Evolutionary conservation across 768 basidiomycete species (phyloP).

Genomic region (Tubosaeta brunneosetosa): DNA sequence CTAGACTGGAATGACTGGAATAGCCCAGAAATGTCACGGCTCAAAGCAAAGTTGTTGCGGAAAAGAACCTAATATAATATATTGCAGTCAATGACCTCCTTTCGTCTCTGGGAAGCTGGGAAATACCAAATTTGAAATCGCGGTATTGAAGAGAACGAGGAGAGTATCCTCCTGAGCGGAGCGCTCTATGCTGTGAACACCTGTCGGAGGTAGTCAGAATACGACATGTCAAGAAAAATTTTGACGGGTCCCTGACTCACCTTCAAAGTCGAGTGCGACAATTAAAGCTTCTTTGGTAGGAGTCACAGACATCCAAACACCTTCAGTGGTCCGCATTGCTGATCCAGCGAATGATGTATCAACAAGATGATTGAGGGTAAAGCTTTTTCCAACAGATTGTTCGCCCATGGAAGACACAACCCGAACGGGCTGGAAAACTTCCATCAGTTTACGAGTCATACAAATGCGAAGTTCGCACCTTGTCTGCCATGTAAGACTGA

Average conservation of each 20-base stretch:
- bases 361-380: conserved; percentile 52
- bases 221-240: background rate
- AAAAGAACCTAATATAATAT: conserved; percentile 48
- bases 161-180: conserved; percentile 62
- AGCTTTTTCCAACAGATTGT: conserved; percentile 62
- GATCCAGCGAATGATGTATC: conserved; percentile 64
- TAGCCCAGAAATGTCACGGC: conserved; percentile 55
- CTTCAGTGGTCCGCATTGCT: conserved; percentile 61
- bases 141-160: conserved; percentile 61
- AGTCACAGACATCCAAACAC: conserved; percentile 64
- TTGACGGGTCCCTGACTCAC: conserved; percentile 26
- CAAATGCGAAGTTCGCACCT: conserved; percentile 29
- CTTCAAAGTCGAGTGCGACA: conserved; percentile 66
- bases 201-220: conserved; percentile 25
- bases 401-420: conserved; percentile 69
- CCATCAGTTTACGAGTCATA: background rate
- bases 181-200: conserved; percentile 60
- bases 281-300: conserved; percentile 52
- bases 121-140: conserved; percentile 56
- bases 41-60: conserved; percentile 61
- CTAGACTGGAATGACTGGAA: conserved; percentile 61
- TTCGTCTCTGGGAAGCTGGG: background rate
- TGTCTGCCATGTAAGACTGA: conserved; percentile 56
- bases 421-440: conserved; percentile 44
- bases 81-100: conserved; percentile 19